These are phyloP conservation scores for Mimosa bimucronata DNA, from an alignment of 306 rosid genomes.

Conservation along the genomic window DNA sequence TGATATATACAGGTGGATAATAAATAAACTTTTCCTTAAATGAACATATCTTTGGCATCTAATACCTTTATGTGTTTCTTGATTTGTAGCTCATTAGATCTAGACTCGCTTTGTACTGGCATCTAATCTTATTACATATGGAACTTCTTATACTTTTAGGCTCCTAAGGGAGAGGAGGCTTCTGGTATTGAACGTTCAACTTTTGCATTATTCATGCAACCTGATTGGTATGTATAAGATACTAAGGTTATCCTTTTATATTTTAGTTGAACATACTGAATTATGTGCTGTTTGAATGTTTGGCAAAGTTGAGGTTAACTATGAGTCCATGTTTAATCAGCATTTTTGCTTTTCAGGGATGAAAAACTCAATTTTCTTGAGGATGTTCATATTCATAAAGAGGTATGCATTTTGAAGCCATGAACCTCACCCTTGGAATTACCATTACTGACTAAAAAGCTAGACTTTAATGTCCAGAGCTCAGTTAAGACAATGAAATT, in stretches of 20 bases:
- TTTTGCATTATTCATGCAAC: conserved; percentile 96
- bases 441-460: conserved; percentile 10
- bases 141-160: conserved; percentile 51
- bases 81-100: conserved; percentile 12
- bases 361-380: conserved; percentile 78
- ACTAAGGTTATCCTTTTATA: conserved; percentile 3
- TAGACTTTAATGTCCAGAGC: conserved; percentile 4
- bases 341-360: conserved; percentile 68
- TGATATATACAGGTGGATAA: conserved; percentile 1
- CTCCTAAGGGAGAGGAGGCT: conserved; percentile 75
- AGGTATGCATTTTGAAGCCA: conserved; percentile 56
- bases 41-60: not conserved
- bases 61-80: conserved; percentile 7
- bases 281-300: not conserved
- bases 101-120: conserved; percentile 7
- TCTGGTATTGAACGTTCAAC: conserved; percentile 82
- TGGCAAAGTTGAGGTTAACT: conserved; percentile 19
- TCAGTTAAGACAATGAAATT: not conserved
- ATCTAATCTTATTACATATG: conserved; percentile 12
- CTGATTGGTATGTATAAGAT: conserved; percentile 73
- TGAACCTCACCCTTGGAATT: conserved; percentile 11
- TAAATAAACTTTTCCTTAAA: not conserved
- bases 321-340: conserved; percentile 19
- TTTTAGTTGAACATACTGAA: conserved; percentile 20
- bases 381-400: conserved; percentile 71